Evolutionary conservation across 257 asterid genomes (phyloP).

Genomic region (Solanum pimpinellifolium): DNA sequence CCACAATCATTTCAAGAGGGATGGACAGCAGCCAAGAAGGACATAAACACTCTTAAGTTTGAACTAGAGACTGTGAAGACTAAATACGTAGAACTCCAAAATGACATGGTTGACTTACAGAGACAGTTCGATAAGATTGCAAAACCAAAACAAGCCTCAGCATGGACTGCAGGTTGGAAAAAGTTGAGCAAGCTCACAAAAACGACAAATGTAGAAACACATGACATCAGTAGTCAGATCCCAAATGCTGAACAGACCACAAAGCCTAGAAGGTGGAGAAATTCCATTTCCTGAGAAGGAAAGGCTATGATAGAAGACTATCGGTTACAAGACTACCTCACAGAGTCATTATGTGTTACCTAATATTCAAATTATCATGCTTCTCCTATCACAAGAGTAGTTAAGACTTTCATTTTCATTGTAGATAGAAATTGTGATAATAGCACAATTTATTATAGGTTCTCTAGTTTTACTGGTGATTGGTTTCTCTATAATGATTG

Average conservation of each 20-base stretch:
- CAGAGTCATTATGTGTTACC: background rate
- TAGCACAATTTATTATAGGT: background rate
- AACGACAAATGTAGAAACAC: conserved; percentile 26
- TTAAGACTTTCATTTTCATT: background rate
- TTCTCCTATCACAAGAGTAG: background rate
- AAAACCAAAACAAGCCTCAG: conserved; percentile 54
- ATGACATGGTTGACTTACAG: conserved; percentile 62
- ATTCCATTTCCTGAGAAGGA: conserved; percentile 61
- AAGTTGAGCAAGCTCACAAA: conserved; percentile 61
- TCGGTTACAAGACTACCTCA: background rate
- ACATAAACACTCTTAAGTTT: conserved; percentile 78
- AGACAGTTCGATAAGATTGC: conserved; percentile 59
- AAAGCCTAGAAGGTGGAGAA: conserved; percentile 86
- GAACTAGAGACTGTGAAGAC: conserved; percentile 72
- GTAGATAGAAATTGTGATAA: background rate
- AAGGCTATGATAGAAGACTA: background rate
- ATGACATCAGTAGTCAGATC: conserved; percentile 21
- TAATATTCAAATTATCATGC: background rate
- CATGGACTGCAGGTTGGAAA: conserved; percentile 82
- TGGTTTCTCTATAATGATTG: background rate
- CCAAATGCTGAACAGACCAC: conserved; percentile 28
- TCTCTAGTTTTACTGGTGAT: background rate
- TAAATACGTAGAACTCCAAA: conserved; percentile 67
- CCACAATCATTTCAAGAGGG: conserved; percentile 98
- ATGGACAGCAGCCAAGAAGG: conserved; percentile 89